Evolutionary conservation across 2,329 filamentous ascomycete species (phyloP).

Genomic region (Fusarium penzigii): DNA sequence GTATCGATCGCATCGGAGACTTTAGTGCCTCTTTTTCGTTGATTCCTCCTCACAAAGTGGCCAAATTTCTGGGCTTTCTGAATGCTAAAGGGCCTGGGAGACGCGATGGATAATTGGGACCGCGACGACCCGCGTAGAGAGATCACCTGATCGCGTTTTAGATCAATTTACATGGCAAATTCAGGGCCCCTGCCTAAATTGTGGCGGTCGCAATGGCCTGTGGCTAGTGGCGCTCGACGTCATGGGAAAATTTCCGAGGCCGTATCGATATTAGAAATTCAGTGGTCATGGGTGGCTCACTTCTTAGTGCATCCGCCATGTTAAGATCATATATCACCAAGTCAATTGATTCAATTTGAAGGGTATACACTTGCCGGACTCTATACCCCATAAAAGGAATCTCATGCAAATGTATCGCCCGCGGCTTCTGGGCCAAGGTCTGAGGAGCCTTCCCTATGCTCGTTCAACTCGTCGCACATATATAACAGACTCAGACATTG

Average conservation of each 20-base stretch:
- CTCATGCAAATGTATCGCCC: slow-evolving; percentile 41
- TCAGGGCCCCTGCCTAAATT: slow-evolving; percentile 13
- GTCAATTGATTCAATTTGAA: slow-evolving; percentile 5
- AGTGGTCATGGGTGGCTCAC: slow-evolving; percentile 23
- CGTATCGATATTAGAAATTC: slow-evolving; percentile 25
- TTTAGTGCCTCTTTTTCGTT: neutral
- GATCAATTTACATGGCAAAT: slow-evolving; percentile 5
- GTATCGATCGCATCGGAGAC: slow-evolving; percentile 11
- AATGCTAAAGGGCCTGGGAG: slow-evolving; percentile 24
- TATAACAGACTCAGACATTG: slow-evolving; percentile 52
- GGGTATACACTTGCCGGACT: neutral
- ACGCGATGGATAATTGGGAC: slow-evolving; percentile 36
- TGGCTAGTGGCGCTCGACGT: slow-evolving; percentile 23
- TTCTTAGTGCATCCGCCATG: slow-evolving; percentile 14
- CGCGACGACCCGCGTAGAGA: slow-evolving; percentile 40
- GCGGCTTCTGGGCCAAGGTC: slow-evolving; percentile 38
- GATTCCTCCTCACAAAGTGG: neutral
- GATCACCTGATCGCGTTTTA: slow-evolving; percentile 42
- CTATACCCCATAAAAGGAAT: neutral
- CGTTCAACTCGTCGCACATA: slow-evolving; percentile 41
- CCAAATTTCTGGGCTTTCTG: slow-evolving; percentile 4
- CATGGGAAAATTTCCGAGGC: slow-evolving; percentile 28
- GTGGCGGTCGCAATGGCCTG: slow-evolving; percentile 8
- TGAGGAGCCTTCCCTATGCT: slow-evolving; percentile 37
- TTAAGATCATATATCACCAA: slow-evolving; percentile 9